A percentile compares a stretch with the other conserved stretches of the same genome.
Conservation (phyloP, 179 eudicot genomes). For the Pouteria campechiana region DNA sequence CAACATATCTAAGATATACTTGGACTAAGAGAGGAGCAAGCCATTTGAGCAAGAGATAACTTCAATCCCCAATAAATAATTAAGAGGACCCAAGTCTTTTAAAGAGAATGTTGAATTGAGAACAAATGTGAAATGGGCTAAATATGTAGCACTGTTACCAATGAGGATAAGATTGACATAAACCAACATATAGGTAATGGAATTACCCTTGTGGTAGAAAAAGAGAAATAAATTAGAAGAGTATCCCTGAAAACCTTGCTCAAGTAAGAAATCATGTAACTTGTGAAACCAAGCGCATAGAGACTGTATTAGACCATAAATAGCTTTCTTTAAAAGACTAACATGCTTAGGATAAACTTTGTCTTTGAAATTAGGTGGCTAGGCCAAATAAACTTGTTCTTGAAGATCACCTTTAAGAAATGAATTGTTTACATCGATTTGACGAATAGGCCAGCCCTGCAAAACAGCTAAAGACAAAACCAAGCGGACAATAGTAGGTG, state of each 20-base stretch:
- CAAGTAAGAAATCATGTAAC: too few species aligned
- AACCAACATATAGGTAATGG: background rate
- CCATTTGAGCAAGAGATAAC: background rate
- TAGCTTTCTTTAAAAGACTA: background rate
- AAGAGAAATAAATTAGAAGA: too few species aligned
- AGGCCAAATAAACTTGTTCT: background rate
- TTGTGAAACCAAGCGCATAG: too few species aligned
- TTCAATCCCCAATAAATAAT: background rate
- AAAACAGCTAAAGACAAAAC: background rate
- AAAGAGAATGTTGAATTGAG: background rate
- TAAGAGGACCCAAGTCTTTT: background rate
- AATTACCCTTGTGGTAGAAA: background rate
- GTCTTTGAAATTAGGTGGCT: background rate
- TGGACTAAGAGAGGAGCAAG: background rate
- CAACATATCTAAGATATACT: background rate
- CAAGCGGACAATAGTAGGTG: background rate
- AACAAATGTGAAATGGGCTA: background rate
- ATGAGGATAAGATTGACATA: background rate
- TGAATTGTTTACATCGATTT: background rate
- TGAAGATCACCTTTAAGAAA: conserved; percentile 1
- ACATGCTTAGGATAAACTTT: background rate
- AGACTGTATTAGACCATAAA: conserved; percentile 3
- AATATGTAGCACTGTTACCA: too few species aligned
- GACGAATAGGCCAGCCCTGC: background rate
- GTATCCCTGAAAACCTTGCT: too few species aligned